phyloP scores from a whole-genome alignment of 1,284 basidiomycete species.

The Boletus austroedulis region DNA sequence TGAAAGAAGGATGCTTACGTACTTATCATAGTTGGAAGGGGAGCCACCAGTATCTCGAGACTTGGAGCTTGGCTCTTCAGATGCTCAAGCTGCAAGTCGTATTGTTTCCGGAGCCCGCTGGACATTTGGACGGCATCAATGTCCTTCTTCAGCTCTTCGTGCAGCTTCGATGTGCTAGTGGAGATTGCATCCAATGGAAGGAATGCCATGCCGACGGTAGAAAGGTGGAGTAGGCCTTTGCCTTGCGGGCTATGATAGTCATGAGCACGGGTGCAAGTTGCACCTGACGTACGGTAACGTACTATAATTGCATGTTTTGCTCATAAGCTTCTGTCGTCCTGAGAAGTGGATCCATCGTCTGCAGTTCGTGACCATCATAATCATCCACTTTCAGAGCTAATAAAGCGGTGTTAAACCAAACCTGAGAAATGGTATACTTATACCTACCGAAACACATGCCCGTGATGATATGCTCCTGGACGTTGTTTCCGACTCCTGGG shows the following conservation, averaged over 20 bases:
- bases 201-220: not conserved
- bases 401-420: not conserved
- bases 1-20: not conserved
- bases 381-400: not conserved
- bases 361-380: not conserved
- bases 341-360: conserved; percentile 2
- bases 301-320: not conserved
- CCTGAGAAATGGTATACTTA: not conserved
- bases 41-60: not conserved
- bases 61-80: conserved; percentile 1
- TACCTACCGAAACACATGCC: not conserved
- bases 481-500: conserved; percentile 1
- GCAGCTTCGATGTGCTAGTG: not conserved
- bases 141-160: not conserved
- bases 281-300: not conserved
- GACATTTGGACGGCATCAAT: not conserved
- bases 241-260: not conserved
- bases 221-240: conserved; percentile 4
- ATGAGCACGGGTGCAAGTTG: not conserved
- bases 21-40: not conserved
- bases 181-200: conserved; percentile 1
- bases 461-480: not conserved
- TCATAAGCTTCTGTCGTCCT: not conserved
- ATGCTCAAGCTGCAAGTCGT: conserved; percentile 1
- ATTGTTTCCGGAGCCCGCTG: conserved; percentile 1